phyloP scores from a whole-genome alignment of 257 asterid species.

The Gardenia jasminoides region DNA sequence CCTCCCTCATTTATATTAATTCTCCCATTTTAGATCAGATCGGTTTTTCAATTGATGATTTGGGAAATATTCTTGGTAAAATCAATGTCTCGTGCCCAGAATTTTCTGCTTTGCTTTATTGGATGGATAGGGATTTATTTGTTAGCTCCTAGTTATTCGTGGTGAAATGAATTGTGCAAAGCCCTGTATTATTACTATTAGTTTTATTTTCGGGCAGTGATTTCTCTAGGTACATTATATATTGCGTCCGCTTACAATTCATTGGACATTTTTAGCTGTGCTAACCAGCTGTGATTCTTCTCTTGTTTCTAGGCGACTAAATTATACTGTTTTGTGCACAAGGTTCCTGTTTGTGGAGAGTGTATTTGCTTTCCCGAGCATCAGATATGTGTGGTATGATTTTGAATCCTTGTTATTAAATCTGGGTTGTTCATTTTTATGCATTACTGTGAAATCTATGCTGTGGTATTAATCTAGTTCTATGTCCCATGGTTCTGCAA shows the following conservation, averaged over 20 bases:
- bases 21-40: slow-evolving; percentile 30
- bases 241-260: background rate
- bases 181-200: too few species aligned
- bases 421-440: background rate
- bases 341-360: slow-evolving; percentile 95
- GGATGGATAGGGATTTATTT: slow-evolving; percentile 8
- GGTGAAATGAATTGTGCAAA: background rate
- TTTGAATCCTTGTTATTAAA: background rate
- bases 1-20: background rate
- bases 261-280: background rate
- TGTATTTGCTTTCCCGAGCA: slow-evolving; percentile 94
- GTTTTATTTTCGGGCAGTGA: background rate
- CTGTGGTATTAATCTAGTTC: background rate
- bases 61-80: too few species aligned
- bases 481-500: background rate
- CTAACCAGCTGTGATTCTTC: background rate
- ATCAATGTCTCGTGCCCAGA: background rate
- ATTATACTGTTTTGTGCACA: slow-evolving; percentile 96
- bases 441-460: background rate
- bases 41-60: slow-evolving; percentile 17
- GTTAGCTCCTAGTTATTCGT: background rate
- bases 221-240: background rate
- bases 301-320: slow-evolving; percentile 78
- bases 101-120: background rate
- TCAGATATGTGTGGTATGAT: slow-evolving; percentile 90